These are phyloP conservation scores for Solanum neorickii DNA, from an alignment of 257 asterid species.

Conservation along the genomic window DNA sequence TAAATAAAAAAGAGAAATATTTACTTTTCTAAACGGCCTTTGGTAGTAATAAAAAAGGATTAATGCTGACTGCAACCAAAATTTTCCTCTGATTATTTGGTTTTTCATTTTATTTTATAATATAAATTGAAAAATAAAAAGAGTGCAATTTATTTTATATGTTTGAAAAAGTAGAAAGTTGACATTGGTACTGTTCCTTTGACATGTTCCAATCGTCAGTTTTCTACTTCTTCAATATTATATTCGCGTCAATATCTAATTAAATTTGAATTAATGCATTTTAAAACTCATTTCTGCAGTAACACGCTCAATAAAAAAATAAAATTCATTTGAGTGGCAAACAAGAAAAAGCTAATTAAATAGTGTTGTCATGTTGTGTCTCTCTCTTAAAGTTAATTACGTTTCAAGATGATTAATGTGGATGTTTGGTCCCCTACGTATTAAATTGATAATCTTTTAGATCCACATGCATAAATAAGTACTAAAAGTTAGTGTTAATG, in stretches of 20 bases:
- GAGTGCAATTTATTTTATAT: not conserved
- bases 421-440: not conserved
- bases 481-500: too few species aligned
- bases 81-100: not conserved
- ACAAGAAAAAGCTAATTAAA: too few species aligned
- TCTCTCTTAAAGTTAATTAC: not conserved
- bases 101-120: not conserved
- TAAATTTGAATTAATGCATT: too few species aligned
- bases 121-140: not conserved
- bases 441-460: not conserved
- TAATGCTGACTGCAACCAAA: not conserved
- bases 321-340: not conserved
- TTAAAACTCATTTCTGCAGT: not conserved
- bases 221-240: too few species aligned
- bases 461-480: not conserved
- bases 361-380: not conserved
- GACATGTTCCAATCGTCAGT: too few species aligned
- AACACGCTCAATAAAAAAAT: too few species aligned
- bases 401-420: not conserved
- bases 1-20: not conserved
- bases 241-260: not conserved
- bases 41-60: not conserved
- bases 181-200: too few species aligned
- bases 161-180: too few species aligned
- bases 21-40: fast-evolving